A percentile compares a stretch with the other conserved stretches of the same genome.
These are phyloP conservation scores for Lophiostoma macrostomum DNA, from an alignment of 495 filamentous ascomycete genomes.

Conservation along the genomic window DNA sequence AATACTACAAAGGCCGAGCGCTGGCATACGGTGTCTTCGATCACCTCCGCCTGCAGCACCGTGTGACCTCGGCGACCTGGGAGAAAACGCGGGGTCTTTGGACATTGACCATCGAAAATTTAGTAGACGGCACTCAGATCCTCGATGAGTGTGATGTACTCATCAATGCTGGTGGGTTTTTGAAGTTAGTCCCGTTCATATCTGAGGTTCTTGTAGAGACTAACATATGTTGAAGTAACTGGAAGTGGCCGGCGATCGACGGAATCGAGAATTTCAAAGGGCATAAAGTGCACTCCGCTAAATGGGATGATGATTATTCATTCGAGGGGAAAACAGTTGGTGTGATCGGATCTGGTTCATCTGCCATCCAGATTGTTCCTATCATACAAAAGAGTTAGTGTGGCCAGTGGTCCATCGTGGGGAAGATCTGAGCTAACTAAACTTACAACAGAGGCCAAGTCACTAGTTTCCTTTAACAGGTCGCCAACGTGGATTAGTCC, in stretches of 20 bases:
- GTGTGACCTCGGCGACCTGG: slow-evolving; percentile 32
- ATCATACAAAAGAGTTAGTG: slow-evolving; percentile 9
- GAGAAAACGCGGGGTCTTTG: slow-evolving; percentile 29
- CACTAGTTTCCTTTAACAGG: slow-evolving; percentile 6
- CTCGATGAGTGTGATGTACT: slow-evolving; percentile 29
- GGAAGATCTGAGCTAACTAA: too few species aligned
- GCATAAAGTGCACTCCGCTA: slow-evolving; percentile 7
- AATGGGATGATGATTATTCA: slow-evolving; percentile 5
- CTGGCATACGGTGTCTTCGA: slow-evolving; percentile 26
- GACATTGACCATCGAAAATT: slow-evolving; percentile 32
- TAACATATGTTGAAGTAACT: too few species aligned
- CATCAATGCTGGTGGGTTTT: slow-evolving; percentile 32
- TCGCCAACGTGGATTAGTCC: slow-evolving; percentile 11
- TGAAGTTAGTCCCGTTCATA: too few species aligned
- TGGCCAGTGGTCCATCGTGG: too few species aligned
- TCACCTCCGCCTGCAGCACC: slow-evolving; percentile 20
- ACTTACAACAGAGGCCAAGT: too few species aligned
- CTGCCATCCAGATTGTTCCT: slow-evolving; percentile 13
- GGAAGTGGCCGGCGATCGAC: slow-evolving; percentile 21
- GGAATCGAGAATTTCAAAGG: slow-evolving; percentile 17
- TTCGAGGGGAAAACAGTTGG: slow-evolving; percentile 9
- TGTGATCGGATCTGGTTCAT: slow-evolving; percentile 9
- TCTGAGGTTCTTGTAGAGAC: too few species aligned
- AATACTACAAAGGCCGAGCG: slow-evolving; percentile 28
- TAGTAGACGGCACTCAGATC: slow-evolving; percentile 20